Evolutionary conservation across 163 green algal genomes (phyloP), one percentile per base, ranked within the genome.

Genomic region (Scenedesmus sp.): DNA sequence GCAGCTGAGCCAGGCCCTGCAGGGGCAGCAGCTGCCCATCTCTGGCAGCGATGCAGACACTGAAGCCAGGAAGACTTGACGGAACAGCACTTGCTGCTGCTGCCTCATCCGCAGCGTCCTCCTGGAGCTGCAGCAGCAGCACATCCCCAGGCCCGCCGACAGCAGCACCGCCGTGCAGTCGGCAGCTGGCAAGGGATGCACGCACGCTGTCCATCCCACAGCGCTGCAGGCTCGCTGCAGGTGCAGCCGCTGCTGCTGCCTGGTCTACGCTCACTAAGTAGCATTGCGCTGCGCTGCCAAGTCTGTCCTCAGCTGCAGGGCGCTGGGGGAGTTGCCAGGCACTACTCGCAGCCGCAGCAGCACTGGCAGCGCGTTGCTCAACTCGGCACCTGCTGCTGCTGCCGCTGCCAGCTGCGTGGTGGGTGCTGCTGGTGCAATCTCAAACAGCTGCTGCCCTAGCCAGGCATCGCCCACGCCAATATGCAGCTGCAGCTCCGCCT

Each of bases 361-460:
- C 56, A 88, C 40, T 1, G 83, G 56, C 56, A 88, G 59, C 53
- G 49, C 82, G 33, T 87, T 40, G 30, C 42, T 43, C 15, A 78
- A 53, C 33, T 87, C 82, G 30, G 44, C 70, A 22, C 40, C 37
- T 56, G 9, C 80, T 46, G 80, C 43, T 76, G 81, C 81, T 42
- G 37, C 37, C 35, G 80, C 43, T 73, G 49, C 43, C 1, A 33
- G 18, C 30, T 26, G 22, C 13, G 22, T 33, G 7, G 0, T 20
- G 6, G 76, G 76, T 16, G 40, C 76, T 40, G 40, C 22, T 30
- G 81, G 59, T 3, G 7, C 22, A 20, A 88, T 24, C 83, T 81
- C 56, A 81, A 88, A 88, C 59, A 88, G 56, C 56, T 88, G 83
- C 12, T 59, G 4, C 5, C 59, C 83, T 30, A 88, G 37, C 56